Evolutionary conservation across 495 filamentous ascomycete species (phyloP).

Genomic region (Parathielavia hyrcaniae): DNA sequence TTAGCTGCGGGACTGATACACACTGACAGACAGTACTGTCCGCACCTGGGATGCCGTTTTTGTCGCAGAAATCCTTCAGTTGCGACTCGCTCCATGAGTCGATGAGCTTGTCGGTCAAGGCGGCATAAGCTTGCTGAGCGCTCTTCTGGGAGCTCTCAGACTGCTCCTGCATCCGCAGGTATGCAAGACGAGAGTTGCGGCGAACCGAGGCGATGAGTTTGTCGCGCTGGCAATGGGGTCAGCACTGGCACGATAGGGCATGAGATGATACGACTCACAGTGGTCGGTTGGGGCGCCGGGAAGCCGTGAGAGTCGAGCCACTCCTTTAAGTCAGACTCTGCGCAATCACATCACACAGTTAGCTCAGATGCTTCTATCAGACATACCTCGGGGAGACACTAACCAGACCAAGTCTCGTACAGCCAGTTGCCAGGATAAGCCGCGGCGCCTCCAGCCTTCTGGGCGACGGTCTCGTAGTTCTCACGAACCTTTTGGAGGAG

Average conservation of each 20-base stretch:
- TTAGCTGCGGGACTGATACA: slow-evolving; percentile 29
- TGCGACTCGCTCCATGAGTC: slow-evolving; percentile 83
- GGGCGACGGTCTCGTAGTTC: slow-evolving; percentile 73
- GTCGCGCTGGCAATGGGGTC: slow-evolving; percentile 52
- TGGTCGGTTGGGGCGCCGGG: slow-evolving; percentile 78
- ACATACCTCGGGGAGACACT: slow-evolving; percentile 37
- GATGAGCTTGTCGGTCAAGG: slow-evolving; percentile 74
- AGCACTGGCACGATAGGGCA: not conserved
- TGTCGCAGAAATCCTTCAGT: slow-evolving; percentile 88
- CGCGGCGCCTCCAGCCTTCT: slow-evolving; percentile 74
- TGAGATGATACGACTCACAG: slow-evolving; percentile 27
- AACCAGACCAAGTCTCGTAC: slow-evolving; percentile 70
- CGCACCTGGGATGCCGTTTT: slow-evolving; percentile 61
- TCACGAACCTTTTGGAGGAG: slow-evolving; percentile 69
- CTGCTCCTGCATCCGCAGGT: slow-evolving; percentile 55
- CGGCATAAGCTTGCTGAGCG: slow-evolving; percentile 61
- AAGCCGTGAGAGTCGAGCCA: slow-evolving; percentile 89
- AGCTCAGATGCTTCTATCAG: not conserved
- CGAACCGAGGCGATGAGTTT: slow-evolving; percentile 82
- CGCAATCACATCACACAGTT: slow-evolving; percentile 49
- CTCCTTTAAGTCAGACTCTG: slow-evolving; percentile 49
- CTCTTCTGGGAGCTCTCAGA: slow-evolving; percentile 56
- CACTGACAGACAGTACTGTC: not conserved
- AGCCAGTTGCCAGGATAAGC: slow-evolving; percentile 95
- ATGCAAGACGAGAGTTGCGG: slow-evolving; percentile 78